These are phyloP conservation scores for Moesziomyces globuligerus DNA, from an alignment of 1,284 basidiomycete species.

Conservation along the genomic window DNA sequence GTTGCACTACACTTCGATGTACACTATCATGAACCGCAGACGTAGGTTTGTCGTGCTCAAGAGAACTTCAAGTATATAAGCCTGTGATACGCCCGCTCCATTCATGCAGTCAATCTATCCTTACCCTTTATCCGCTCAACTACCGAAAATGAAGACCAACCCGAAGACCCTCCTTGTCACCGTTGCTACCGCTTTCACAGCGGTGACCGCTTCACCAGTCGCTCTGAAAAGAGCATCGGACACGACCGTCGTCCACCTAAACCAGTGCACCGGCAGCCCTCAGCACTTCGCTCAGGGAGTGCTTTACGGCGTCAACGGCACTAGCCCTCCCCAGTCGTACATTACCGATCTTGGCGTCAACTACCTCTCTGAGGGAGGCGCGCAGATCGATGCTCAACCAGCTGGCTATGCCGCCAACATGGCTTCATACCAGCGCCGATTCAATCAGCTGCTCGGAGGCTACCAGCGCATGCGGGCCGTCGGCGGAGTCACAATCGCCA, in stretches of 20 bases:
- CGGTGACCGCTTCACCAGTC: constrained; percentile 1
- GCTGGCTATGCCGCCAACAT: constrained; percentile 17
- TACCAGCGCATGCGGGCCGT: constrained; percentile 18
- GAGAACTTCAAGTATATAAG: no score
- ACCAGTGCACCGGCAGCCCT: constrained; percentile 15
- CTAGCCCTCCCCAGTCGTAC: constrained; percentile 20
- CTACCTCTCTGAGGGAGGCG: constrained; percentile 22
- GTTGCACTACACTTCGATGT: no score
- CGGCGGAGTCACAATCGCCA: constrained; percentile 18
- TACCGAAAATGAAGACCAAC: not conserved
- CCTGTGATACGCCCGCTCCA: no score
- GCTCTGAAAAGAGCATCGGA: constrained; percentile 16
- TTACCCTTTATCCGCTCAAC: not conserved
- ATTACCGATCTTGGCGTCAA: constrained; percentile 16
- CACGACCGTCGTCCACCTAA: constrained; percentile 18
- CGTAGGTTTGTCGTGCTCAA: no score
- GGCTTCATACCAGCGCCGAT: constrained; percentile 12
- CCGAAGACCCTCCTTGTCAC: not conserved
- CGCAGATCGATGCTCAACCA: constrained; percentile 18
- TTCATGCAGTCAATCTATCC: no score
- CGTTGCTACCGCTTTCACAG: not conserved
- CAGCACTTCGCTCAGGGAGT: constrained; percentile 18
- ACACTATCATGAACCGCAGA: no score
- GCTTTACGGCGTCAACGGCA: constrained; percentile 24
- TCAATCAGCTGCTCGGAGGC: constrained; percentile 8